phyloP scores from a whole-genome alignment of 2,329 filamentous ascomycete genomes.

The Alternaria viburni region DNA sequence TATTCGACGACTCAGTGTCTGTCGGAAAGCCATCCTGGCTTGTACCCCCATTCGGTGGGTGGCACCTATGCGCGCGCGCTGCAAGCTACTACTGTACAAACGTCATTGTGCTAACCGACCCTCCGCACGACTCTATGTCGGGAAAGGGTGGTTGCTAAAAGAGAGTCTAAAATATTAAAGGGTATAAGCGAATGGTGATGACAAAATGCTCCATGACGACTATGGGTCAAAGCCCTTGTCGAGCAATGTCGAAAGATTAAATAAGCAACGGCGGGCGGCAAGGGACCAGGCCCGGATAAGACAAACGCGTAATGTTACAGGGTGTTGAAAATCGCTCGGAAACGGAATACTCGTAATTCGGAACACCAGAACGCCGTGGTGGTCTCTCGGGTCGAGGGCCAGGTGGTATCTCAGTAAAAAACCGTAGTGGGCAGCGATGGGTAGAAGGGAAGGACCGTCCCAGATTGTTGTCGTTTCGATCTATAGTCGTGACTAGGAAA shows the following conservation, averaged over 20 bases:
- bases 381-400: constrained; percentile 11
- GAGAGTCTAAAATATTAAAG: constrained; percentile 50
- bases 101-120: constrained; percentile 34
- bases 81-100: constrained; percentile 43
- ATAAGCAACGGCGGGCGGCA: constrained; percentile 6
- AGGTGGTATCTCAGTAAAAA: constrained; percentile 34
- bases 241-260: constrained; percentile 23
- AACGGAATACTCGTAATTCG: constrained; percentile 32
- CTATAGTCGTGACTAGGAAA: constrained; percentile 34
- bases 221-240: constrained; percentile 20
- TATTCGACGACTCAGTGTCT: constrained; percentile 17
- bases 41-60: not conserved
- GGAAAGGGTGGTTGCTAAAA: constrained; percentile 28
- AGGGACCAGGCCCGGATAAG: constrained; percentile 5
- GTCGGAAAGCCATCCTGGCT: constrained; percentile 16
- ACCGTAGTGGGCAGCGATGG: constrained; percentile 34
- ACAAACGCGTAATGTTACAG: constrained; percentile 40
- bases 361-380: constrained; percentile 31
- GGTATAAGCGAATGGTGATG: constrained; percentile 46
- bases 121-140: constrained; percentile 10
- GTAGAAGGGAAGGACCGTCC: constrained; percentile 38
- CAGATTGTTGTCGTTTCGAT: constrained; percentile 31
- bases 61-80: constrained; percentile 13
- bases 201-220: constrained; percentile 30
- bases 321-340: constrained; percentile 31